These are phyloP conservation scores for Escallonia herrerae DNA, from an alignment of 129 eudicot species.

Conservation along the genomic window DNA sequence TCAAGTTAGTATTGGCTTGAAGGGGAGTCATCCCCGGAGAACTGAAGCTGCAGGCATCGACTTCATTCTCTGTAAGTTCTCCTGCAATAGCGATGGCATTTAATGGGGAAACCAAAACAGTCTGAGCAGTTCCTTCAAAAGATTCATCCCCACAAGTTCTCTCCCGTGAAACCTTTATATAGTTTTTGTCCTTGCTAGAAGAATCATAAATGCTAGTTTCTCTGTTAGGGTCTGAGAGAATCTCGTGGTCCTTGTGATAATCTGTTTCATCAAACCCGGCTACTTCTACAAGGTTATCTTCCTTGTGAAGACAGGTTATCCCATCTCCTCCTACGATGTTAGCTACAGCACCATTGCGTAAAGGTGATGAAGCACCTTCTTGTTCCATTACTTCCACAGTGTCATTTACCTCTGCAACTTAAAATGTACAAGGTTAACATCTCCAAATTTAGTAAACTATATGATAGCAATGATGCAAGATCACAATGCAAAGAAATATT, in stretches of 20 bases:
- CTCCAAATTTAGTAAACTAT: too few relatives aligned
- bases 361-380: too few relatives aligned
- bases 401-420: too few relatives aligned
- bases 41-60: neutral
- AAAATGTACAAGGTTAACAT: too few relatives aligned
- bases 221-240: neutral
- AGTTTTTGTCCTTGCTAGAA: slow-evolving; percentile 3
- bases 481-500: too few relatives aligned
- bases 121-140: slow-evolving; percentile 4
- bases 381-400: too few relatives aligned
- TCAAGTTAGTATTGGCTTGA: neutral
- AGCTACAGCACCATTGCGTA: too few relatives aligned
- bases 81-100: slow-evolving; percentile 3
- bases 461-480: too few relatives aligned
- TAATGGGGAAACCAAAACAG: neutral
- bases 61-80: neutral
- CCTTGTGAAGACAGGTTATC: neutral
- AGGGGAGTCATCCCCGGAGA: neutral
- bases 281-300: neutral
- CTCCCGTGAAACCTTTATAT: slow-evolving; percentile 9
- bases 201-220: neutral
- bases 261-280: neutral
- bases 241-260: neutral
- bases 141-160: neutral
- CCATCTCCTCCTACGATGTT: too few relatives aligned